Evolutionary conservation across 345 rosid species (phyloP).

Genomic region (Salix dunnii): DNA sequence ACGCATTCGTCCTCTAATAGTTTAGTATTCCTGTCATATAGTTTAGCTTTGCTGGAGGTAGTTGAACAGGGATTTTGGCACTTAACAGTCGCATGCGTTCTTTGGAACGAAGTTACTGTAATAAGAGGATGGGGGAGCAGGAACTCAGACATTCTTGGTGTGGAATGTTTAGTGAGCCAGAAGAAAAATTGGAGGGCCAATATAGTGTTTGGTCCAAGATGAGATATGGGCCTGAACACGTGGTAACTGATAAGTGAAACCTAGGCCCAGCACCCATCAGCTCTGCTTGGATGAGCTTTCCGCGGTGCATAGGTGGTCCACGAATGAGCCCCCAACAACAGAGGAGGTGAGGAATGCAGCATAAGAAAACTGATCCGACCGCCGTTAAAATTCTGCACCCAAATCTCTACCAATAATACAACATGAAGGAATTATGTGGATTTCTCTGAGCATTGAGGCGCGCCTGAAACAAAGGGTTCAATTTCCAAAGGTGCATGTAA

Average conservation of each 20-base stretch:
- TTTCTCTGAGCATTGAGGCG: not conserved
- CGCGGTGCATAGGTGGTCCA: not conserved
- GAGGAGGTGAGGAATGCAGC: not conserved
- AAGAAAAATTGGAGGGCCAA: constrained; percentile 44
- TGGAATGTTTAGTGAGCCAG: constrained; percentile 17
- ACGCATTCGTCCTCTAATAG: not conserved
- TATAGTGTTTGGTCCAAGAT: not conserved
- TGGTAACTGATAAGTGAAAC: too few relatives aligned
- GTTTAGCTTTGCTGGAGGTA: constrained; percentile 32
- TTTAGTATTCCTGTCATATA: not conserved
- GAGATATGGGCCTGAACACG: not conserved
- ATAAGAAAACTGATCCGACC: not conserved
- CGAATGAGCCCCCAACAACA: too few relatives aligned
- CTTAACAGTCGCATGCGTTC: constrained; percentile 38
- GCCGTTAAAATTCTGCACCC: not conserved
- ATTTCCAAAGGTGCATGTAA: not conserved
- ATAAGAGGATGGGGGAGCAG: constrained; percentile 29
- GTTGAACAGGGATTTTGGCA: constrained; percentile 61
- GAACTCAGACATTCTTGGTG: not conserved
- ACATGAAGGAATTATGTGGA: not conserved
- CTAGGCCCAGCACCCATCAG: not conserved
- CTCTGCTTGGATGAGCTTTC: not conserved
- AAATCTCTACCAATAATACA: not conserved
- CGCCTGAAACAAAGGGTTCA: not conserved
- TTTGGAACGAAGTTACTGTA: constrained; percentile 34